Percentiles rank a stretch among this genome's conserved stretches.
Evolutionary conservation across 1,284 basidiomycete species (phyloP).

Genomic region (Cryptococcus neoformans): DNA sequence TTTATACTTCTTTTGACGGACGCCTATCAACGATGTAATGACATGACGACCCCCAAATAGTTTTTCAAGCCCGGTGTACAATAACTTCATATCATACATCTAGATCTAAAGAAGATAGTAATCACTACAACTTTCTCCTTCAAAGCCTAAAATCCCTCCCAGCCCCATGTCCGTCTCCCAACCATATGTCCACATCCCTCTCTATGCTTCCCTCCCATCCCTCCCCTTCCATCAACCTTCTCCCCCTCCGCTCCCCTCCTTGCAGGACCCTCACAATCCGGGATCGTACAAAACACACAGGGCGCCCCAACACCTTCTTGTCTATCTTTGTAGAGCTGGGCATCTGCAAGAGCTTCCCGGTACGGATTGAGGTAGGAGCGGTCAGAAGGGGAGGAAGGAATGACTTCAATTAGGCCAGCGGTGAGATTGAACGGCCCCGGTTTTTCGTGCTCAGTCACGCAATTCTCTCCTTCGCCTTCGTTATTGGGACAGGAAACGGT

Average conservation of each 20-base stretch:
- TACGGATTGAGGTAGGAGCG: slow-evolving; percentile 34
- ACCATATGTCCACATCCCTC: slow-evolving; percentile 46
- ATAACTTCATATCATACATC: too few species aligned
- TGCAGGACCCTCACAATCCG: slow-evolving; percentile 47
- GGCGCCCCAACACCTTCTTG: slow-evolving; percentile 19
- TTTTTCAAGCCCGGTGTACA: too few species aligned
- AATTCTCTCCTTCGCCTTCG: not conserved
- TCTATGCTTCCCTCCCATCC: slow-evolving; percentile 37
- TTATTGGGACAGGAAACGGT: not conserved
- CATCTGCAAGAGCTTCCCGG: slow-evolving; percentile 28
- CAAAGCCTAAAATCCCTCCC: slow-evolving; percentile 22
- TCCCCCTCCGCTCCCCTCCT: slow-evolving; percentile 45
- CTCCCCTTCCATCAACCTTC: slow-evolving; percentile 44
- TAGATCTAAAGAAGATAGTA: too few species aligned
- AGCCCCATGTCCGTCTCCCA: slow-evolving; percentile 44
- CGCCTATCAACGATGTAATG: too few species aligned
- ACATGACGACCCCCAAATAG: too few species aligned
- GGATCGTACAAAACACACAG: slow-evolving; percentile 43
- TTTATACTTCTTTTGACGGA: too few species aligned
- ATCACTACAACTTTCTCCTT: too few species aligned
- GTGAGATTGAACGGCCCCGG: slow-evolving; percentile 27
- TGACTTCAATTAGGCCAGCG: slow-evolving; percentile 37
- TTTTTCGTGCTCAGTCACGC: not conserved
- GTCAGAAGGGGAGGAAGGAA: slow-evolving; percentile 7
- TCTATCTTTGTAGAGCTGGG: slow-evolving; percentile 30